Base-by-base conservation (phyloP, 2,329 filamentous ascomycete genomes). In the Phoma sp. region DNA sequence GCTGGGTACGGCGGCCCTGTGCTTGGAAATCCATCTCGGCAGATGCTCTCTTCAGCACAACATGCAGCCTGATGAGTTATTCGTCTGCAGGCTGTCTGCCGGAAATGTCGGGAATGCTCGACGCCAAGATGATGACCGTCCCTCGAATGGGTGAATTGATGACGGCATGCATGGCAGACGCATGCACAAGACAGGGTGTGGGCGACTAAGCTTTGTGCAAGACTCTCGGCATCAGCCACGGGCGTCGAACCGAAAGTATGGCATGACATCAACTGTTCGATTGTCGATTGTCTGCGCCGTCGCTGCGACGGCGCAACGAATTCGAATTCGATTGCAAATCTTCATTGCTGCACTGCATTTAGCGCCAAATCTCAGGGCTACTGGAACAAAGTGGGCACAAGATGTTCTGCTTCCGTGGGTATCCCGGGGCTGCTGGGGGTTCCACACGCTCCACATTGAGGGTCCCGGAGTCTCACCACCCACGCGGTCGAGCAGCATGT, bases 171-270 rank as follows among this genome's bases (percentile, higher is more conserved):
- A 60, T 61, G 52, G 27, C 40, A 51, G 37, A 29, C 27, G 40
- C 37, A 52, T 38, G 45, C 44, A 47, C 51, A 37, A 45, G 36
- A 35, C 29, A 47, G 17, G 51, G 39, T 24, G 61, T 57, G 58
- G 51, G 24, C 41, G 51, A 56, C 60, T 64, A 69, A 69, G 67
- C 67, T 68, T 69, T 64, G 60, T 62, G 61, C 62, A 69, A 65
- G 63, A 65, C 46, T 53, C 65, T 69, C 53, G 67, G 64, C 65
- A 59, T 52, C 59, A 64, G 63, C 60, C 60, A 60, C 58, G 49
- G 51, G 44, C 57, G 51, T 59, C 51, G 59, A 47, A 29, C 41
- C 51, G 47, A 52, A 63, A 57, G 57, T 57, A 61, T 64, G 60
- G 60, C 63, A 61, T 58, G 62, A 62, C 58, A 46, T 51, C 56